Evolutionary conservation across 225 moss, liverwort and hornwort genomes (phyloP), one percentile per base, ranked within the genome.

Genomic region (Marchantia polymorpha): DNA sequence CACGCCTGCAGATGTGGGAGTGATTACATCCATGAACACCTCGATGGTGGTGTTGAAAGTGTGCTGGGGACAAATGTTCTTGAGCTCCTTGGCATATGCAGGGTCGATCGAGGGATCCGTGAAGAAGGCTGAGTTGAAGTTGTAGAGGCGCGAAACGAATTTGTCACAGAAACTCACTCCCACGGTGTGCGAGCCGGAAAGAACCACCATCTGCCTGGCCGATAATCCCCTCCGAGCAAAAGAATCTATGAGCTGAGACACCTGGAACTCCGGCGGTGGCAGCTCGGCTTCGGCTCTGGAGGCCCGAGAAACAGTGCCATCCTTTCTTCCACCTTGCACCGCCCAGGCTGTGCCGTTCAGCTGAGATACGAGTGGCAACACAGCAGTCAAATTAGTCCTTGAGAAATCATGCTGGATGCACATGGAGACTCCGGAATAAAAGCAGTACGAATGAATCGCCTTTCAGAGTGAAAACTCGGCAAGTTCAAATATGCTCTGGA

Each of bases 141-240:
- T 17, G 69, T 69, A 69, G 10, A 69, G 69, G 9, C 69, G 69
- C 13, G 39, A 19, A 15, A 39, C 14, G 27, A 69, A 6, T 39
- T 12, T 48, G 69, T 69, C 69, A 5, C 69, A 69, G 30, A 47
- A 46, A 3, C 69, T 46, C 5, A 69, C 69, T 9, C 69, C 69
- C 12, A 69, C 69, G 5, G 69, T 69, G 46, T 69, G 69, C 31
- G 69, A 31, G 0, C 75, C 75, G 2, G 77, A 77, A 0, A 77
- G 77, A 46, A 64, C 59, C 7, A 77, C 77, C 77, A 77, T 77
- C 49, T 77, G 48, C 12, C 10, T 17, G 3, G 64, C 10, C 0
- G 48, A 11, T 7, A 77, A 27, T 77, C 77, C 77, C 31, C 47
- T 59, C 4, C 8, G 10, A 26, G 75, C 56, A 47, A 76, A 76